Base-by-base conservation (phyloP, 495 filamentous ascomycete species). In the Paragyromitra xinjiangensis region DNA sequence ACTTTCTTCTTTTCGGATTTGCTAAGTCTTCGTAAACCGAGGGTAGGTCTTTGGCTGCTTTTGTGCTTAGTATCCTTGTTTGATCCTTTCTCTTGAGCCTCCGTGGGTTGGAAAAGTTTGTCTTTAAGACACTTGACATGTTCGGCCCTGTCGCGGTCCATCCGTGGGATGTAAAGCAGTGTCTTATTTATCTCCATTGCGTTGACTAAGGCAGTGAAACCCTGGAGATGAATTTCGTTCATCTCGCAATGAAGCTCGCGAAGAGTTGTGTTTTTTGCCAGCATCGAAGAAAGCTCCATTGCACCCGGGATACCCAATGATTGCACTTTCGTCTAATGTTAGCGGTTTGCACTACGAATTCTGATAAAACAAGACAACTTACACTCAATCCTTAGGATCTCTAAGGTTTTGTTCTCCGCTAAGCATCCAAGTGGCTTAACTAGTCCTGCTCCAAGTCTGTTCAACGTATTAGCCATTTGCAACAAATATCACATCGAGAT, bases 171-270 rank as follows among this genome's bases (percentile, higher is more conserved):
- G 67, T 88, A 89, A 24, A 92, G 78, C 2, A 94, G 81, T 1
- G 88, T 88, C 14, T 86, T 87, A 78, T 94, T 94, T 19, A 87
- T 87, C 72, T 91, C 87, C 12, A 94, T 83, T 8, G 91, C 87
- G 80, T 93, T 92, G 39, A 94, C 89, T 12, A 94, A 84, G 6
- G 92, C 91, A 1, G 92, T 93, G 77, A 94, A 92, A 3, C 91
- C 92, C 71, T 92, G 89, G 3, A 94, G 87, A 65, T 90, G 90
- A 76, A 94, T 92, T 67, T 91, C 91, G 71, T 94, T 94, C 81
- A 91, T 89, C 75, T 93, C 92, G 81, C 92, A 94, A 74, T 93
- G 85, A 7, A 94, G 85, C 80, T 94, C 90, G 16, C 87, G 87
- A 0, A 94, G 85, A 12, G 86, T 87, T 5, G 81, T 83, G 78